Evolutionary conservation across 1,284 basidiomycete species (phyloP), one percentile per base, ranked within the genome.

Genomic region (Leccinum angustisporum): DNA sequence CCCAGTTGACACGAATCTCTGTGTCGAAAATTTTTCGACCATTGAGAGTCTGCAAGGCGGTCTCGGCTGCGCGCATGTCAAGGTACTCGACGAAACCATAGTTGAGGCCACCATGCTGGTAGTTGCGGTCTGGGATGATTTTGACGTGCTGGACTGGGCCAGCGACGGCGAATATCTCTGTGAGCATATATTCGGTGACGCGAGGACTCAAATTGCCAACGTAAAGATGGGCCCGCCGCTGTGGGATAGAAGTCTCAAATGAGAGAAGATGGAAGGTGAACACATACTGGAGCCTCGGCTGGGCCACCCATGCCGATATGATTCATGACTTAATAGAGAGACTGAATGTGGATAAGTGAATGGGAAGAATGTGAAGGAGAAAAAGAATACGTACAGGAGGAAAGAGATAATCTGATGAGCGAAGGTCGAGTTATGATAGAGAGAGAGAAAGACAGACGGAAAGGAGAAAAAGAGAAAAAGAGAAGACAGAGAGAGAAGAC

Each of bases 51-150:
- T 95, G 92, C 52, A 98, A 83, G 21, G 97, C 97, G 61, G 95
- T 97, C 79, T 99, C 97, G 36, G 97, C 97, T 36, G 94, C 92
- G 64, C 94, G 90, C 91, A 98, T 96, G 77, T 98, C 95, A 76
- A 91, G 90, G 80, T 96, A 97, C 80, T 97, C 95, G 76, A 97
- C 96, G 78, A 97, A 98, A 68, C 97, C 97, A 74, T 98, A 99
- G 83, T 97, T 98, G 78, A 97, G 90, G 61, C 95, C 95, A 62
- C 94, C 96, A 74, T 97, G 95, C 78, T 96, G 93, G 77, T 95
- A 97, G 82, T 96, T 98, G 70, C 95, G 88, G 80, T 98, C 96
- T 52, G 95, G 95, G 75, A 99, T 97, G 76, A 99, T 98, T 87
- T 98, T 98, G 76, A 97, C 96, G 72, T 94, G 92, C 77, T 96